Evolutionary conservation across 345 rosid species (phyloP).

Genomic region (Kernera saxatilis): DNA sequence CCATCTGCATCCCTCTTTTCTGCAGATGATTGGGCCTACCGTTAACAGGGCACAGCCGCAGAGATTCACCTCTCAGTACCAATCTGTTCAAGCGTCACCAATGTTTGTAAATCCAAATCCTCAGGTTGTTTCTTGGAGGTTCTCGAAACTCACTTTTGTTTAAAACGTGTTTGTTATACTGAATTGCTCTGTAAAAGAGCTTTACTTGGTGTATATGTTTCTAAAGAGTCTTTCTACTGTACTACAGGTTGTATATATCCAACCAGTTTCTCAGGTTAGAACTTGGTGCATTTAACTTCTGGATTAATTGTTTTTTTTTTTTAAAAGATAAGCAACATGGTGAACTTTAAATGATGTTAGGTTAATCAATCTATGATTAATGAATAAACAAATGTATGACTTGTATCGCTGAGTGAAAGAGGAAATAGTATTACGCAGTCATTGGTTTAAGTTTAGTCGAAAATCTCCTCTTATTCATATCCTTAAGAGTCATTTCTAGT

Average conservation of each 20-base stretch:
- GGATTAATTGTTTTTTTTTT: background rate
- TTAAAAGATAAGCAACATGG: background rate
- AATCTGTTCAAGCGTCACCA: constrained; percentile 54
- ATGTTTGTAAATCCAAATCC: constrained; percentile 47
- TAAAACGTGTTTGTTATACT: background rate
- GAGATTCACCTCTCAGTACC: constrained; percentile 61
- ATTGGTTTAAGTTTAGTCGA: background rate
- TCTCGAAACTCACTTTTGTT: background rate
- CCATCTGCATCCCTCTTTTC: constrained; percentile 3
- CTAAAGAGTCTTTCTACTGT: constrained; percentile 8
- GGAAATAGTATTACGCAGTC: background rate
- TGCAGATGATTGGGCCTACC: constrained; percentile 51
- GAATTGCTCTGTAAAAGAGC: background rate
- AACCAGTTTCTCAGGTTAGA: constrained; percentile 75
- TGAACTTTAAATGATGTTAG: background rate
- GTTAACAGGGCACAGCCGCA: constrained; percentile 56
- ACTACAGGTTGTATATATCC: constrained; percentile 62
- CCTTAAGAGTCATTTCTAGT: background rate
- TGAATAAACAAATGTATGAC: background rate
- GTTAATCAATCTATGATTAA: background rate
- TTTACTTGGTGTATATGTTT: background rate
- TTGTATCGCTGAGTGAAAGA: background rate
- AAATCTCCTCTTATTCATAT: background rate
- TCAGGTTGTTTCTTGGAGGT: constrained; percentile 42
- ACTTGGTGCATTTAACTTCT: background rate